These are phyloP conservation scores for Dalbergia cultrata DNA, from an alignment of 306 rosid species.

Conservation along the genomic window DNA sequence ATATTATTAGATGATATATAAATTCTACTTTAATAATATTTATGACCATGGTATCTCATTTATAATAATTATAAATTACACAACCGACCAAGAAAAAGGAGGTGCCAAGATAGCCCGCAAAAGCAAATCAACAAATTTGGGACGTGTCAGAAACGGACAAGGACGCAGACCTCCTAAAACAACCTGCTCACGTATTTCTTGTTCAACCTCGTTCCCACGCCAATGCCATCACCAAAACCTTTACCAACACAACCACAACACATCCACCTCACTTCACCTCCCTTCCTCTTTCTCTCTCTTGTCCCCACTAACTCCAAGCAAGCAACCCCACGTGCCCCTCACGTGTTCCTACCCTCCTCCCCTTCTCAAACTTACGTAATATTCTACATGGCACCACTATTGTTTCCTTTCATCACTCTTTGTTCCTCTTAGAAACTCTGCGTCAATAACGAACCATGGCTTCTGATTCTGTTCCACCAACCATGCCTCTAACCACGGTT, in stretches of 20 bases:
- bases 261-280: neutral
- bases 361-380: constrained; percentile 1
- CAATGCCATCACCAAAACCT: constrained; percentile 40
- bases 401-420: neutral
- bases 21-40: too few relatives aligned
- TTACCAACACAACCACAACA: constrained; percentile 38
- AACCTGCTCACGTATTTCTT: neutral
- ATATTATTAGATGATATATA: too few relatives aligned
- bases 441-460: neutral
- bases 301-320: neutral
- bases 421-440: neutral
- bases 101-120: too few relatives aligned
- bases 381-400: constrained; percentile 21
- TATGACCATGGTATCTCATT: too few relatives aligned
- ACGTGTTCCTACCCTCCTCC: neutral
- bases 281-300: constrained; percentile 8
- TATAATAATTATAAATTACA: too few relatives aligned
- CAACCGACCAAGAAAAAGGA: too few relatives aligned
- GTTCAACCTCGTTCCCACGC: constrained; percentile 21
- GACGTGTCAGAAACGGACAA: constrained; percentile 15
- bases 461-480: constrained; percentile 18
- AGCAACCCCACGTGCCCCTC: neutral
- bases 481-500: constrained; percentile 22
- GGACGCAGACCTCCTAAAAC: neutral
- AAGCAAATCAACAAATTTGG: neutral